phyloP scores from a whole-genome alignment of 2,329 filamentous ascomycete genomes.

The Botrytis squamosa region DNA sequence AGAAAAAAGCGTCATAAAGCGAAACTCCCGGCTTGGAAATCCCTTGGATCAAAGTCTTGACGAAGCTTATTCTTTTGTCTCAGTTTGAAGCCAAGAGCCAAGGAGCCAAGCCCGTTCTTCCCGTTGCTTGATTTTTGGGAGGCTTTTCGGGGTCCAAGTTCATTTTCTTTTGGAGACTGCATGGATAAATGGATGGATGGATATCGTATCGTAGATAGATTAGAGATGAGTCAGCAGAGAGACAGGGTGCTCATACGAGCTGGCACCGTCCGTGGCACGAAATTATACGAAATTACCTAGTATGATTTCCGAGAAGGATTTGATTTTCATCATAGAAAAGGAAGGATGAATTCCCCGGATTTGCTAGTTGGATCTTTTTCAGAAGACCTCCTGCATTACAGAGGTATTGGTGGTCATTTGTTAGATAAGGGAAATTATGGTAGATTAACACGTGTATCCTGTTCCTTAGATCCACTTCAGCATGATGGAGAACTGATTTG shows the following conservation, averaged over 20 bases:
- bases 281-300: not conserved
- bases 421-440: not conserved
- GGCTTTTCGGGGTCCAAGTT: not conserved
- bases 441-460: not conserved
- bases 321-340: not conserved
- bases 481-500: not conserved
- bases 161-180: not conserved
- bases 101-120: constrained; percentile 10
- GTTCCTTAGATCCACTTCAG: not conserved
- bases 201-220: not conserved
- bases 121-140: constrained; percentile 3
- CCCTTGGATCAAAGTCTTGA: not conserved
- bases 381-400: not conserved
- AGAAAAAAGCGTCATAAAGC: not conserved
- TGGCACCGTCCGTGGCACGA: not conserved
- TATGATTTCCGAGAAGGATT: not conserved
- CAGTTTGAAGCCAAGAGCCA: constrained; percentile 5
- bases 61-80: not conserved
- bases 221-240: not conserved
- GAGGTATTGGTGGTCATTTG: not conserved
- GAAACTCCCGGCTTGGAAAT: not conserved
- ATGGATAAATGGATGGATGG: too few relatives aligned
- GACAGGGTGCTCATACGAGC: not conserved
- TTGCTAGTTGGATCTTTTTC: too few relatives aligned
- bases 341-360: not conserved